Evolutionary conservation across 2,329 filamentous ascomycete species (phyloP).

Genomic region (Orbilia oligospora): DNA sequence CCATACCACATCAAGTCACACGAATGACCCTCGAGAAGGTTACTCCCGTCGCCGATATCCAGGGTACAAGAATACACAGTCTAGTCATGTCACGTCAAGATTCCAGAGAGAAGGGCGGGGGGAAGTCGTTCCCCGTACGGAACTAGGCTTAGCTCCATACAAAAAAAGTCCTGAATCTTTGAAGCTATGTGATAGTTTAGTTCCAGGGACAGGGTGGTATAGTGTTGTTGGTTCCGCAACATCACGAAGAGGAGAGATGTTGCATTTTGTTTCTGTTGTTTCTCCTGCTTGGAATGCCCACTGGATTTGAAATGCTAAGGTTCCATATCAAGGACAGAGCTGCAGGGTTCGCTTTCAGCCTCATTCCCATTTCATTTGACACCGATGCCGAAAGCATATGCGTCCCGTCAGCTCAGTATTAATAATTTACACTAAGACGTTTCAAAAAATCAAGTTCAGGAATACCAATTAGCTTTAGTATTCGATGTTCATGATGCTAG

Average conservation of each 20-base stretch:
- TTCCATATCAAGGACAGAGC: background rate
- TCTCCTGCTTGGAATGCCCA: conserved; percentile 31
- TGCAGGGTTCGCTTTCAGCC: conserved; percentile 13
- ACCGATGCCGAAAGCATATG: background rate
- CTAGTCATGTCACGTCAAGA: background rate
- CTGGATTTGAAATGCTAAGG: conserved; percentile 6
- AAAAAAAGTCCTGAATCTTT: background rate
- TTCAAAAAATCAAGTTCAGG: background rate
- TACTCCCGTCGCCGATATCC: conserved; percentile 14
- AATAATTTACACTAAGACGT: background rate
- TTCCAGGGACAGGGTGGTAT: background rate
- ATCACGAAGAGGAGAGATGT: conserved; percentile 2
- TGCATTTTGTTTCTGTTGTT: conserved; percentile 30
- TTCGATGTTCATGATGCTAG: background rate
- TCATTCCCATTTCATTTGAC: background rate
- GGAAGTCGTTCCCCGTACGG: background rate
- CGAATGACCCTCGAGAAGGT: conserved; percentile 3
- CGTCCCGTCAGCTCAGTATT: background rate
- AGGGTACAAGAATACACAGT: background rate
- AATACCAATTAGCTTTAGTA: background rate
- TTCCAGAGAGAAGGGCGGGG: background rate
- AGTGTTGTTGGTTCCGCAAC: conserved; percentile 18
- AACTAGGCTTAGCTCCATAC: background rate
- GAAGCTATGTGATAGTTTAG: conserved; percentile 1
- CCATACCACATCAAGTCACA: conserved; percentile 19